Percentiles rank a stretch among this genome's conserved stretches.
Conservation (phyloP, 768 basidiomycete genomes). For the Astraeus odoratus region DNA sequence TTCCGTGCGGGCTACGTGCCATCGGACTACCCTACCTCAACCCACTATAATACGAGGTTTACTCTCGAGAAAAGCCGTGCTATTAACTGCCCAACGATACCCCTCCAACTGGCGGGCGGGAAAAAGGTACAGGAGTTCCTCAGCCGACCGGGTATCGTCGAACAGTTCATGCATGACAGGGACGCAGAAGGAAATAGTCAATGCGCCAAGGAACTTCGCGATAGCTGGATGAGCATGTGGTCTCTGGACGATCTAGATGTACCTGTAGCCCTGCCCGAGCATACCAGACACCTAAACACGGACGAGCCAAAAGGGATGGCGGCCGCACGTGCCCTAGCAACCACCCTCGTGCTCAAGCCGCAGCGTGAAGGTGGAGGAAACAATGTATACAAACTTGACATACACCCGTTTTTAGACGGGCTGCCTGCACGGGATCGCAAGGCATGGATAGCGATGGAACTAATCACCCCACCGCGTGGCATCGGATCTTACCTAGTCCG, state of each 20-base stretch:
- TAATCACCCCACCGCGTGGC: slow-evolving; percentile 73
- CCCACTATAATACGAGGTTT: slow-evolving; percentile 68
- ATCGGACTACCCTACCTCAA: slow-evolving; percentile 60
- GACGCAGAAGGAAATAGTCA: slow-evolving; percentile 19
- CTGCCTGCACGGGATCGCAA: slow-evolving; percentile 56
- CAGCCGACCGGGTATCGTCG: slow-evolving; percentile 63
- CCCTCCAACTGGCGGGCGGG: slow-evolving; percentile 89
- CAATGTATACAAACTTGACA: slow-evolving; percentile 83
- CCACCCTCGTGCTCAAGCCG: slow-evolving; percentile 82
- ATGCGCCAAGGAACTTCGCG: slow-evolving; percentile 44
- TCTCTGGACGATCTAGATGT: slow-evolving; percentile 40
- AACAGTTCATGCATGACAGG: slow-evolving; percentile 50
- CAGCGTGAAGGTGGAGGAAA: slow-evolving; percentile 99
- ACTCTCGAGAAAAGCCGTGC: slow-evolving; percentile 75
- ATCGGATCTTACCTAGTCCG: slow-evolving; percentile 71
- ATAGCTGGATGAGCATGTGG: slow-evolving; percentile 88
- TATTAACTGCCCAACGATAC: slow-evolving; percentile 89
- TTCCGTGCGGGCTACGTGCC: slow-evolving; percentile 89
- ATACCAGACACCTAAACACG: background rate
- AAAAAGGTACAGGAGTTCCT: slow-evolving; percentile 95
- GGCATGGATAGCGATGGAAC: slow-evolving; percentile 95
- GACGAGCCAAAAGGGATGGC: slow-evolving; percentile 17
- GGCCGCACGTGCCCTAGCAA: slow-evolving; percentile 26
- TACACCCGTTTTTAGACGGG: slow-evolving; percentile 65
- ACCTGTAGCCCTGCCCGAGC: background rate